Percentiles rank a stretch among this genome's conserved stretches.
These are phyloP conservation scores for Microbotryomycetes sp. DNA, from an alignment of 1,284 basidiomycete genomes.

Conservation along the genomic window DNA sequence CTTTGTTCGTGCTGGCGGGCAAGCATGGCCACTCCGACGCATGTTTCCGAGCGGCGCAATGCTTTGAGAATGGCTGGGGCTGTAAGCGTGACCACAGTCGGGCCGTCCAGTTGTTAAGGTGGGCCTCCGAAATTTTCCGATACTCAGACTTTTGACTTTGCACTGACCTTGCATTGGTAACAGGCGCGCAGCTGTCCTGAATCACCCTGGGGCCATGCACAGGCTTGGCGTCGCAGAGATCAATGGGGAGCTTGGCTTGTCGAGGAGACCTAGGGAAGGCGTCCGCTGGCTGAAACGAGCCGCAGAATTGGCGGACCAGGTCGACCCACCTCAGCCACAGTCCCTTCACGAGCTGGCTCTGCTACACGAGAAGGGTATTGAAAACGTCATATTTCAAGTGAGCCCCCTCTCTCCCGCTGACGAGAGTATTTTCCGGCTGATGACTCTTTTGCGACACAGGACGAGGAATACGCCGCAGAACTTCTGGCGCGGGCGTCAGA, in stretches of 20 bases:
- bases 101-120: constrained; percentile 79
- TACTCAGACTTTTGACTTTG: background rate
- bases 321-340: constrained; percentile 47
- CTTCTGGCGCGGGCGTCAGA: constrained; percentile 90
- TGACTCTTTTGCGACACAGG: constrained; percentile 38
- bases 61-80: constrained; percentile 98
- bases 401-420: background rate
- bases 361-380: constrained; percentile 87
- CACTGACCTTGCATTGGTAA: background rate
- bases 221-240: constrained; percentile 91
- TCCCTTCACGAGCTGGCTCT: constrained; percentile 94
- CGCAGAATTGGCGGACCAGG: constrained; percentile 66
- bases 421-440: background rate
- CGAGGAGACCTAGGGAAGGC: constrained; percentile 84
- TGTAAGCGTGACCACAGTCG: constrained; percentile 86
- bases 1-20: constrained; percentile 88
- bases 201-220: constrained; percentile 93
- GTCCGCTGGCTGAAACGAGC: constrained; percentile 98
- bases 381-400: constrained; percentile 85
- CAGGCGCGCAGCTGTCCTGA: constrained; percentile 80
- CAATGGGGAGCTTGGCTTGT: constrained; percentile 85
- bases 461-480: constrained; percentile 90
- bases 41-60: constrained; percentile 90
- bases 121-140: constrained; percentile 22
- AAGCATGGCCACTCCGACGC: constrained; percentile 99